These are phyloP conservation scores for Rhizophagus sp. DNA, from an alignment of 192 early-diverging fungal genomes.

Conservation along the genomic window DNA sequence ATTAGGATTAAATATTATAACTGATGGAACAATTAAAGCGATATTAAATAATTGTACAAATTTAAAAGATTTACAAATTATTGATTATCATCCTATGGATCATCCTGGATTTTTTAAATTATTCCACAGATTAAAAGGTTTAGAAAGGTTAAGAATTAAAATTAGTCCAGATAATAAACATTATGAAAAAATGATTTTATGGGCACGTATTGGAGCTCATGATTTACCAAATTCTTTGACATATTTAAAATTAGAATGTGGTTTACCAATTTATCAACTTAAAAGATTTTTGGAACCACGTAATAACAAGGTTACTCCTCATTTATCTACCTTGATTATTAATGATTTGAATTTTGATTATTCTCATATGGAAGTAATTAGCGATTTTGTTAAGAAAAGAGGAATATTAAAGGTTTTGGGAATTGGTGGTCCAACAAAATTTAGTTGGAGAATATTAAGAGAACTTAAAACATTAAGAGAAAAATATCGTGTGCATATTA, in stretches of 20 bases:
- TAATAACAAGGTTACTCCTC: not conserved
- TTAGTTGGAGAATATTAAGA: not conserved
- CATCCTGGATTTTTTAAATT: not conserved
- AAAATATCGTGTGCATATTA: not conserved
- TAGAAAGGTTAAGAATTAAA: not conserved
- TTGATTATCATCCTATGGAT: not conserved
- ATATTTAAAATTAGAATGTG: constrained; percentile 22
- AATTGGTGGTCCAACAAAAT: not conserved
- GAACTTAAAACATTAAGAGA: constrained; percentile 1
- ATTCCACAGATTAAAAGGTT: not conserved
- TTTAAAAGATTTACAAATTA: not conserved
- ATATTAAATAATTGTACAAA: not conserved
- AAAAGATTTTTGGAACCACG: not conserved
- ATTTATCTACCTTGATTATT: not conserved
- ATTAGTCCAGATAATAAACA: not conserved
- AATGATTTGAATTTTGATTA: constrained; percentile 3
- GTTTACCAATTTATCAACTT: not conserved
- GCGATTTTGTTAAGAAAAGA: not conserved
- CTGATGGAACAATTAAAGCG: not conserved
- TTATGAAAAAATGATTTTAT: not conserved
- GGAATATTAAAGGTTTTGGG: constrained; percentile 5
- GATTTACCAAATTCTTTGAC: not conserved
- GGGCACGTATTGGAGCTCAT: not conserved
- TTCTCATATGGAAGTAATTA: constrained; percentile 3
- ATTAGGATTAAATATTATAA: constrained; percentile 3